Conservation (phyloP, 352 stramenopile genomes). For the Phytophthora ramorum region DNA sequence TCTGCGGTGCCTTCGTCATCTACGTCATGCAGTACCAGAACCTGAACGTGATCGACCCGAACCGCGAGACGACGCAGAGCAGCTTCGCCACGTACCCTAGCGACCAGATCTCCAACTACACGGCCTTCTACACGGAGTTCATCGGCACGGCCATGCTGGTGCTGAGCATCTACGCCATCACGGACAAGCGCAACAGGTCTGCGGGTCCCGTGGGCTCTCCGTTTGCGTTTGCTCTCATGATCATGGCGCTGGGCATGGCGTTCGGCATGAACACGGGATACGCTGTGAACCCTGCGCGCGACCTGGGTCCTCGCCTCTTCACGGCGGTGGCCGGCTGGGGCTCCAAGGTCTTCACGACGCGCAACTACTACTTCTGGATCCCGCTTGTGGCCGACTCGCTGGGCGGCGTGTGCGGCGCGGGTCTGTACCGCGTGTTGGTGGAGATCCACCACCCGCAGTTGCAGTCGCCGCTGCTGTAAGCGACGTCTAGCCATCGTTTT, state of each 20-base stretch:
- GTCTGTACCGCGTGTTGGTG: conserved; percentile 38
- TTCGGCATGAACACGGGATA: too few relatives aligned
- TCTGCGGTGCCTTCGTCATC: conserved; percentile 39
- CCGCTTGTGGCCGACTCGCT: conserved; percentile 43
- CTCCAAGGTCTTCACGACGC: conserved; percentile 45
- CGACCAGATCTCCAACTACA: conserved; percentile 48
- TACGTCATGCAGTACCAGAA: conserved; percentile 57
- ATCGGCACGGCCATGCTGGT: conserved; percentile 59
- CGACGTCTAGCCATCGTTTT: background rate
- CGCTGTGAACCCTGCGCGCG: conserved; percentile 57
- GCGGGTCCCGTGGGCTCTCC: conserved; percentile 37
- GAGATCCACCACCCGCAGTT: conserved; percentile 43
- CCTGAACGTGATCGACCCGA: conserved; percentile 51
- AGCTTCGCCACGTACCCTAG: conserved; percentile 55
- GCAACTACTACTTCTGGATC: conserved; percentile 61
- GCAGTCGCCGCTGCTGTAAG: background rate
- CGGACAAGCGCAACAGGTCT: conserved; percentile 49
- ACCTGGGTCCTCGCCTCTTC: conserved; percentile 52
- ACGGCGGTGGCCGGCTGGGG: conserved; percentile 51
- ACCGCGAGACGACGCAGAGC: conserved; percentile 41
- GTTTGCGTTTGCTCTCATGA: too few relatives aligned
- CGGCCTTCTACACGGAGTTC: conserved; percentile 60
- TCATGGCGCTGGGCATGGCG: too few relatives aligned
- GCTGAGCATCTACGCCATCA: conserved; percentile 53
- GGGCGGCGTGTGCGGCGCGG: conserved; percentile 35